These are phyloP conservation scores for Cyberlindnera euphorbiae DNA, from an alignment of 805 yeast species.

Conservation along the genomic window DNA sequence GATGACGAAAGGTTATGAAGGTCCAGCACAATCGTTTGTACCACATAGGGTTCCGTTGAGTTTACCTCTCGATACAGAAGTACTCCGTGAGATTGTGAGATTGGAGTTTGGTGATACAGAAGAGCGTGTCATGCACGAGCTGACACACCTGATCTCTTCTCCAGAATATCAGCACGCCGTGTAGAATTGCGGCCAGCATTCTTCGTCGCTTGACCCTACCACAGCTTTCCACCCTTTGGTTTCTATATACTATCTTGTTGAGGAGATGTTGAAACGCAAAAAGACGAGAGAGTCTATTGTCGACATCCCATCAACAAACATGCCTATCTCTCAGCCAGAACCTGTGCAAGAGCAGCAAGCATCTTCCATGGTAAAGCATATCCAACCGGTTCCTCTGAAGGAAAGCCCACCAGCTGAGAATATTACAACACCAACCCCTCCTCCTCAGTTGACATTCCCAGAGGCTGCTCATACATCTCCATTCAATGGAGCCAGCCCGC, in stretches of 20 bases:
- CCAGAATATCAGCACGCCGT: slow-evolving; percentile 60
- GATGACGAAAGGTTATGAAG: slow-evolving; percentile 87
- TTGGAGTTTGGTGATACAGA: slow-evolving; percentile 72
- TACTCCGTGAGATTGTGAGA: slow-evolving; percentile 69
- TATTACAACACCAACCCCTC: slow-evolving; percentile 32
- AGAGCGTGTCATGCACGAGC: slow-evolving; percentile 49
- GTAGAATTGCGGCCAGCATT: slow-evolving; percentile 48
- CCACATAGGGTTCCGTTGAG: slow-evolving; percentile 76
- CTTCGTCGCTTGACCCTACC: slow-evolving; percentile 50
- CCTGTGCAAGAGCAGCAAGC: too few relatives aligned
- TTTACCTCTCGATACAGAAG: slow-evolving; percentile 60
- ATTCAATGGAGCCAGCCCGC: slow-evolving; percentile 36
- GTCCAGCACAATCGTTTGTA: slow-evolving; percentile 61
- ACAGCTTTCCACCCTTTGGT: slow-evolving; percentile 83
- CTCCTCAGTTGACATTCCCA: slow-evolving; percentile 39
- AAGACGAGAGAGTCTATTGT: slow-evolving; percentile 45
- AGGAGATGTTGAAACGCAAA: slow-evolving; percentile 75
- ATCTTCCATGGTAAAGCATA: not conserved
- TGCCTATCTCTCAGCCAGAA: slow-evolving; percentile 9
- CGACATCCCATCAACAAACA: slow-evolving; percentile 18
- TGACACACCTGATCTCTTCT: slow-evolving; percentile 55
- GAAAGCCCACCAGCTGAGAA: not conserved
- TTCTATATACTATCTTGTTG: slow-evolving; percentile 81
- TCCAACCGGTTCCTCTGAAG: not conserved
- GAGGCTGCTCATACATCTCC: slow-evolving; percentile 50